Conservation (phyloP, 768 basidiomycete genomes). For the Phylloporus sp. region DNA sequence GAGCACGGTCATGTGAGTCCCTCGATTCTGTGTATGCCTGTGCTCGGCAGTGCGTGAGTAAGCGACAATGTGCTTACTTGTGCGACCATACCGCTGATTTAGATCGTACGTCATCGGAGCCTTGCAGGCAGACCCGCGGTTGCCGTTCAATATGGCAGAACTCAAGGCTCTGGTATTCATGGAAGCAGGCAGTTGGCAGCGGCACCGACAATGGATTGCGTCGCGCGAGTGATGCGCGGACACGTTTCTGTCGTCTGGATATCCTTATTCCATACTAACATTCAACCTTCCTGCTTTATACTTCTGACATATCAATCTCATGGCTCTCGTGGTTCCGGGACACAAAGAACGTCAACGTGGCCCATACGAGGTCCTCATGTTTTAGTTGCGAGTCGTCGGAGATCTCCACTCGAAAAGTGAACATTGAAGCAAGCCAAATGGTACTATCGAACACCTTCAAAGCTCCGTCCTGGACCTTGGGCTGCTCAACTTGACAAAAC, state of each 20-base stretch:
- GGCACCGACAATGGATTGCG: slow-evolving; percentile 37
- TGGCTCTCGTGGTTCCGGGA: too few species aligned
- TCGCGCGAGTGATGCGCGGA: slow-evolving; percentile 16
- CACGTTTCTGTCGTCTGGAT: not conserved
- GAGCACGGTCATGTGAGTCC: slow-evolving; percentile 44
- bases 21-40: not conserved
- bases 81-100: not conserved
- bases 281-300: not conserved
- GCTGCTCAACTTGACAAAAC: too few species aligned
- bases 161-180: slow-evolving; percentile 35
- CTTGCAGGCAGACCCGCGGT: slow-evolving; percentile 34
- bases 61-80: not conserved
- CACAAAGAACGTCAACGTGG: too few species aligned
- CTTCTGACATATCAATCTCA: too few species aligned
- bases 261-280: not conserved
- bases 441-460: too few species aligned
- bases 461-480: too few species aligned
- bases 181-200: slow-evolving; percentile 39
- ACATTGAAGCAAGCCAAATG: too few species aligned
- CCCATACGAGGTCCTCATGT: too few species aligned
- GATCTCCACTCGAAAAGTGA: too few species aligned
- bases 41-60: not conserved
- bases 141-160: slow-evolving; percentile 34
- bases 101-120: slow-evolving; percentile 44
- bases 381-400: too few species aligned